These are phyloP conservation scores for Ascochyta clinopodiicola DNA, from an alignment of 2,329 filamentous ascomycete genomes.

Conservation along the genomic window DNA sequence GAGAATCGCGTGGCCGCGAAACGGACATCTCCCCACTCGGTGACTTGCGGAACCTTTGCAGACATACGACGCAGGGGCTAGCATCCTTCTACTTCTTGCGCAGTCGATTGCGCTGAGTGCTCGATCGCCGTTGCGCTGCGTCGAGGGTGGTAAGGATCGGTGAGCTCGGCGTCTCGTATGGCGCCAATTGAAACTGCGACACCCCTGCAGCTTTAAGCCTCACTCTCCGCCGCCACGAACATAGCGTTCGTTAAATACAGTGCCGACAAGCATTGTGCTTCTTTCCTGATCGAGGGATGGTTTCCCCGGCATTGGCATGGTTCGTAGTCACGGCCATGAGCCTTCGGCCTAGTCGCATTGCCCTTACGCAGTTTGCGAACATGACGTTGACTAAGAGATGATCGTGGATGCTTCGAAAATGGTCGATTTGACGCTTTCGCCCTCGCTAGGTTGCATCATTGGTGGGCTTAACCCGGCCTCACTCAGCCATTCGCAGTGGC, in stretches of 20 bases:
- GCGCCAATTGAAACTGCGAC: not conserved
- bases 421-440: not conserved
- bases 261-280: not conserved
- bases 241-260: not conserved
- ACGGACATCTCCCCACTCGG: not conserved
- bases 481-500: not conserved
- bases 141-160: not conserved
- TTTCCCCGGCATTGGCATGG: not conserved
- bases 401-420: not conserved
- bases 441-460: not conserved
- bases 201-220: constrained; percentile 6
- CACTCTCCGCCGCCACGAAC: not conserved
- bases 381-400: not conserved
- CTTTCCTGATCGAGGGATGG: not conserved
- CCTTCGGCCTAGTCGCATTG: not conserved
- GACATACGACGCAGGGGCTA: too few relatives aligned
- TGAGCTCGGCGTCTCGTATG: not conserved
- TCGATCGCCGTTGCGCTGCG: not conserved
- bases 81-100: too few relatives aligned
- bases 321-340: not conserved
- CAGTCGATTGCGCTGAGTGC: not conserved
- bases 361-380: not conserved
- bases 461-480: not conserved
- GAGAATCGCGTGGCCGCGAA: not conserved
- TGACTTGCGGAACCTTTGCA: not conserved